Base-by-base conservation (phyloP, 805 yeast species). In the Starmerella bombicola region DNA sequence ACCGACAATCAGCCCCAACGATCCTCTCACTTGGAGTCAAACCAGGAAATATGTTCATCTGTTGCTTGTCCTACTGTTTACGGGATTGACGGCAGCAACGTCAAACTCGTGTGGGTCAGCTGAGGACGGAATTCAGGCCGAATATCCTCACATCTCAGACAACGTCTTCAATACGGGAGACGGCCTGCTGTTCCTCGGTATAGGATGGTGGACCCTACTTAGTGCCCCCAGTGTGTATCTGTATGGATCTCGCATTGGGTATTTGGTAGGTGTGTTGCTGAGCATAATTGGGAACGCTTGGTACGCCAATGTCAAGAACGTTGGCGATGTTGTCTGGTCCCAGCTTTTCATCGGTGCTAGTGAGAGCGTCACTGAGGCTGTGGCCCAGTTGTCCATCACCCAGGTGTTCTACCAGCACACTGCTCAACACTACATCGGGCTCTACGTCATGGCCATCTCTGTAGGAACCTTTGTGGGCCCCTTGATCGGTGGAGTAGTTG, bases 391-490 rank as follows among this genome's bases (percentile, higher is more conserved):
- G 75, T 34, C 67, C 70, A 51, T 71, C 20, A 65, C 84, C 2
- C 93, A 83, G 55, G 70, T 80, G 55, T 82, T 73, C 55, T 82
- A 69, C 60, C 79, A 75, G 48, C 93, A 82, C 57, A 85, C 81
- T 55, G 64, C 81, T 19, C 84, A 86, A 38, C 65, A 76, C 22
- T 74, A 74, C 10, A 67, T 83, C 58, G 81, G 91, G 0, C 65
- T 76, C 13, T 83, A 81, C 60, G 80, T 80, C 47, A 54, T 80
- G 61, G 76, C 82, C 20, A 76, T 84, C 3, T 75, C 85, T 25
- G 70, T 76, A 12, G 88, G 91, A 40, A 78, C 86, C 2, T 81
- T 76, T 55, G 61, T 81, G 45, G 88, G 91, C 2, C 93, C 93
- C 2, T 61, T 82, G 39, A 68, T 80, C 48, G 86, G 84, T 16